Evolutionary conservation across 208 protist species (phyloP).

Genomic region (Phytomonas sp.): DNA sequence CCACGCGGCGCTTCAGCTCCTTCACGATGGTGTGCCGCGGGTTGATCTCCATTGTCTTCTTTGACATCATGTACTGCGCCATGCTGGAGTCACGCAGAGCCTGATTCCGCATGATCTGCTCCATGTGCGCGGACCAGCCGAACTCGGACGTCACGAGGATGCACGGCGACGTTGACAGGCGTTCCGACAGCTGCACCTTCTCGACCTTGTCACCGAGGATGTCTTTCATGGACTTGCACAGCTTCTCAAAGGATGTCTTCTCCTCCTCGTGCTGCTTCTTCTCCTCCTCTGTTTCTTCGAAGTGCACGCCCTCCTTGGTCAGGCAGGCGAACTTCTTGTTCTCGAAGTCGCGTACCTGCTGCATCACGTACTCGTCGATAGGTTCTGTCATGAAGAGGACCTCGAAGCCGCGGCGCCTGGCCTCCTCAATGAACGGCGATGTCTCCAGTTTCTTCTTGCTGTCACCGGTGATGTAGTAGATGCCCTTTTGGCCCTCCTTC

Average conservation of each 20-base stretch:
- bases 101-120: constrained; percentile 99
- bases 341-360: constrained; percentile 91
- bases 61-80: constrained; percentile 95
- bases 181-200: constrained; percentile 95
- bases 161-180: constrained; percentile 95
- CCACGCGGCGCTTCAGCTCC: constrained; percentile 90
- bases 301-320: constrained; percentile 98
- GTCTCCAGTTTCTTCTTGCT: constrained; percentile 58
- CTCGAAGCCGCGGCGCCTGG: constrained; percentile 72
- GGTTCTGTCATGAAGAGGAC: constrained; percentile 95
- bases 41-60: constrained; percentile 99
- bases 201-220: constrained; percentile 98
- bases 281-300: constrained; percentile 96
- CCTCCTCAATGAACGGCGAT: constrained; percentile 84
- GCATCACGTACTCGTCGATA: constrained; percentile 97
- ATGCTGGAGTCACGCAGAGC: constrained; percentile 95
- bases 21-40: constrained; percentile 94
- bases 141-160: constrained; percentile 97
- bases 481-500: constrained; percentile 90
- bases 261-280: constrained; percentile 95
- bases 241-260: constrained; percentile 88
- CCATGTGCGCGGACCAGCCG: constrained; percentile 99
- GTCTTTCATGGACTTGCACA: constrained; percentile 98
- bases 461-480: constrained; percentile 92
- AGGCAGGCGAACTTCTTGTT: constrained; percentile 96